A percentile compares a stretch with the other conserved stretches of the same genome.
Conservation (phyloP, 768 basidiomycete genomes). For the Collybia sordida region DNA sequence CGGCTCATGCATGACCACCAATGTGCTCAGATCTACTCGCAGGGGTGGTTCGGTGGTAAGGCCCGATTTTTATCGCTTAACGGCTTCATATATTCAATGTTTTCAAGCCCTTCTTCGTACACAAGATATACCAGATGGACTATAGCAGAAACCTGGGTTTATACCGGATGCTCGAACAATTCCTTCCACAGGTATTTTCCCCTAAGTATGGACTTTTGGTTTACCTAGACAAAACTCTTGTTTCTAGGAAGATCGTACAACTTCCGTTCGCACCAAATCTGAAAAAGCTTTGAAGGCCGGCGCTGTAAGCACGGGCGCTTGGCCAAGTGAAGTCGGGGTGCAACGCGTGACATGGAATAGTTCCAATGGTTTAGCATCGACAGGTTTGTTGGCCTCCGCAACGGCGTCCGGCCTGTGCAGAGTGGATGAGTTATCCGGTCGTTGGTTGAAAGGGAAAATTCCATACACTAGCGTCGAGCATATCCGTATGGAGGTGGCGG, state of each 20-base stretch:
- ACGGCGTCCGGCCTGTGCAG: conserved; percentile 86
- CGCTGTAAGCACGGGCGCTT: conserved; percentile 58
- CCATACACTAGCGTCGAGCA: conserved; percentile 66
- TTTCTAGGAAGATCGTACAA: conserved; percentile 15
- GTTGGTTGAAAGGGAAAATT: conserved; percentile 64
- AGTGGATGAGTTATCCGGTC: conserved; percentile 78
- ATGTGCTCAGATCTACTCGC: conserved; percentile 63
- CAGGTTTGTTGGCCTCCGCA: conserved; percentile 68
- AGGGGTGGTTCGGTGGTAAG: conserved; percentile 73
- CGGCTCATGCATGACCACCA: conserved; percentile 76
- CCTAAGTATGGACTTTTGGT: background rate
- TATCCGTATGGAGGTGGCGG: conserved; percentile 59
- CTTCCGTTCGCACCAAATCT: background rate
- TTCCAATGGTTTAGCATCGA: conserved; percentile 61
- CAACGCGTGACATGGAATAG: conserved; percentile 83
- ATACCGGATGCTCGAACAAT: conserved; percentile 86
- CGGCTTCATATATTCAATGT: background rate
- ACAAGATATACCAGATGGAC: conserved; percentile 85
- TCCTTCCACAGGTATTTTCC: conserved; percentile 66
- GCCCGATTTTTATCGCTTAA: conserved; percentile 9
- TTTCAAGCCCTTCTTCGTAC: conserved; percentile 68
- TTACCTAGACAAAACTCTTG: background rate
- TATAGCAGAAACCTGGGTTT: conserved; percentile 74
- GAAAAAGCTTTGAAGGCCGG: conserved; percentile 32
- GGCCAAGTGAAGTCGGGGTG: conserved; percentile 78